Conservation (phyloP, 495 filamentous ascomycete species). For the Podospora tetraspora region DNA sequence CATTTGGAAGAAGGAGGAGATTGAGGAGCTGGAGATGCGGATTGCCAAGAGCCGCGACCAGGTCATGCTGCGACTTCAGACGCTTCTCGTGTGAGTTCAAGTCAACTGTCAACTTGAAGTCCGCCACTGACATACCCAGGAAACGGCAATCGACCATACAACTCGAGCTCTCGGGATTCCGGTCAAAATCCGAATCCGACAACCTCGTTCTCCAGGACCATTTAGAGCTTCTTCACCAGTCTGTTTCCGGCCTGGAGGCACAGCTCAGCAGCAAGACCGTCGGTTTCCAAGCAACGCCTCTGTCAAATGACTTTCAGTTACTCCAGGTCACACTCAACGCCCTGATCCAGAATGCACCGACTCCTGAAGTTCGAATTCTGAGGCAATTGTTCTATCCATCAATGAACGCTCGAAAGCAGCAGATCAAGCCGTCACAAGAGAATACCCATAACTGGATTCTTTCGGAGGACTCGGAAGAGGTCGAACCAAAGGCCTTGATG, state of each 20-base stretch:
- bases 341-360: background rate
- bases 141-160: background rate
- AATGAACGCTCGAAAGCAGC: background rate
- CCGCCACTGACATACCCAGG: background rate
- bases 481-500: background rate
- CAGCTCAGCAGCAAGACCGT: background rate
- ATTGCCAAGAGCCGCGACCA: background rate
- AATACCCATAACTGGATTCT: background rate
- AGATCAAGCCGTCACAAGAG: background rate
- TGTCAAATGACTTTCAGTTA: background rate
- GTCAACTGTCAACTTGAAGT: background rate
- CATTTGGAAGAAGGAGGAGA: background rate
- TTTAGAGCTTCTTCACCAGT: background rate
- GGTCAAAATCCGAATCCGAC: background rate
- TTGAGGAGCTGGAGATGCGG: background rate
- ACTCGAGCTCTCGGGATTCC: background rate
- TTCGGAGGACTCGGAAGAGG: background rate
- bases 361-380: background rate
- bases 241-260: background rate
- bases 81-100: background rate
- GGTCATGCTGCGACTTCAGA: background rate
- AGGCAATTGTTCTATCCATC: background rate
- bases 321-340: background rate
- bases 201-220: background rate
- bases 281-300: background rate